Conservation (phyloP, 2,329 filamentous ascomycete species). For the Aspergillus vadensis region DNA sequence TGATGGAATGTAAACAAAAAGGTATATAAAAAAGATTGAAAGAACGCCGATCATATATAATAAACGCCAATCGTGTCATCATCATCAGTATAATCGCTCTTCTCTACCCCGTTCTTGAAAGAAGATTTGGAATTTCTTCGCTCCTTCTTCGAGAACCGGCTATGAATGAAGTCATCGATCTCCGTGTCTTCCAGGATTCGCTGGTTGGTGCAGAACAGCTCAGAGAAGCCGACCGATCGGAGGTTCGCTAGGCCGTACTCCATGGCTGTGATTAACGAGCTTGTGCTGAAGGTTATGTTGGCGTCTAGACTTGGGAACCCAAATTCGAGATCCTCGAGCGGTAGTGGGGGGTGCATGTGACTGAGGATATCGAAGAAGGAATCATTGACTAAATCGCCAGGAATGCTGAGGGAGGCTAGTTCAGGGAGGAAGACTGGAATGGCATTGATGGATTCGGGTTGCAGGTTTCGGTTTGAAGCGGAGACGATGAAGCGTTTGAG, state of each 20-base stretch:
- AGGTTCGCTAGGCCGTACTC: slow-evolving; percentile 28
- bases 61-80: slow-evolving; percentile 20
- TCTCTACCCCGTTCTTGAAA: background rate
- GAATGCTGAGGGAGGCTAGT: slow-evolving; percentile 33
- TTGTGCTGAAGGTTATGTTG: slow-evolving; percentile 23
- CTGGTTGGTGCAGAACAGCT: slow-evolving; percentile 25
- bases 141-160: slow-evolving; percentile 16
- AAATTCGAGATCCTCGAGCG: slow-evolving; percentile 34
- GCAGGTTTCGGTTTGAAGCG: slow-evolving; percentile 27
- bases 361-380: slow-evolving; percentile 31
- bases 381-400: slow-evolving; percentile 32
- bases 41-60: slow-evolving; percentile 15
- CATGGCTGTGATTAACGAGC: slow-evolving; percentile 25
- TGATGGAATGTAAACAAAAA: background rate
- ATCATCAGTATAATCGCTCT: background rate
- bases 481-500: slow-evolving; percentile 31
- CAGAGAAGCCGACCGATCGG: slow-evolving; percentile 30
- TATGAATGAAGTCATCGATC: slow-evolving; percentile 30
- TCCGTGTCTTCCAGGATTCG: slow-evolving; percentile 27
- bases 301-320: slow-evolving; percentile 22
- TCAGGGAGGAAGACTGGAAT: slow-evolving; percentile 30
- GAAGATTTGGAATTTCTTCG: background rate
- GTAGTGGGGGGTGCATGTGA: slow-evolving; percentile 18
- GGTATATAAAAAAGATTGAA: background rate
- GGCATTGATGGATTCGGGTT: slow-evolving; percentile 28